These are phyloP conservation scores for Diplotaxis tenuifolia DNA, from an alignment of 345 rosid genomes.

Conservation along the genomic window DNA sequence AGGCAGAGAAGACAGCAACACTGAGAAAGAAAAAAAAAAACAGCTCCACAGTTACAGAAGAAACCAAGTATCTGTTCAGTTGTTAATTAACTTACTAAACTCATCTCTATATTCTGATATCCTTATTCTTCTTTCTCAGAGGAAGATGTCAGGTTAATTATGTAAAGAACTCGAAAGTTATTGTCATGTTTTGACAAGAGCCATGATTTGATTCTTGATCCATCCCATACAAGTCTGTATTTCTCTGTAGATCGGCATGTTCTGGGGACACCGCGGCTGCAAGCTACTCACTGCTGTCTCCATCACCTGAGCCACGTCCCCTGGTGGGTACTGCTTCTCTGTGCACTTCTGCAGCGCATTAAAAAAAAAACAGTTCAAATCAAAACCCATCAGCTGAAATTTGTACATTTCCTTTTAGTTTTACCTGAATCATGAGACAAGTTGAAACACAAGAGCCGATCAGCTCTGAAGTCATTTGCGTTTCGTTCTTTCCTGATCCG, in stretches of 20 bases:
- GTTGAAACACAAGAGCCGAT: conserved; percentile 81
- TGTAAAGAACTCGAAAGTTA: neutral
- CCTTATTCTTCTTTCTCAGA: neutral
- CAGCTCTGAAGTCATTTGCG: conserved; percentile 64
- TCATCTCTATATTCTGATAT: neutral
- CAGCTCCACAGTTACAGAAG: conserved; percentile 16
- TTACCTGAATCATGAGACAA: conserved; percentile 87
- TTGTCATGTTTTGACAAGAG: conserved; percentile 59
- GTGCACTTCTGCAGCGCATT: conserved; percentile 51
- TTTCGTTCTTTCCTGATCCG: conserved; percentile 34
- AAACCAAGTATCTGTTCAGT: conserved; percentile 9
- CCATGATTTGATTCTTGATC: conserved; percentile 86
- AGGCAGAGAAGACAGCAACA: neutral
- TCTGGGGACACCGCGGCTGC: conserved; percentile 69
- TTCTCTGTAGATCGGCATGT: conserved; percentile 76
- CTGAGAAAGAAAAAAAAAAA: neutral
- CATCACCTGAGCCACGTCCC: conserved; percentile 83
- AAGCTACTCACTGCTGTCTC: conserved; percentile 40
- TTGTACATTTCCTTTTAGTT: too few relatives aligned
- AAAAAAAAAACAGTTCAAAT: neutral
- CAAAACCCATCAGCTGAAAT: neutral
- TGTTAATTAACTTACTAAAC: conserved; percentile 28
- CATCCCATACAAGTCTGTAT: conserved; percentile 90
- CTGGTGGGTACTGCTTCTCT: conserved; percentile 77
- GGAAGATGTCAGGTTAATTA: conserved; percentile 2